Evolutionary conservation across 164 flowering plant genomes (phyloP).

Genomic region (Santalum album): DNA sequence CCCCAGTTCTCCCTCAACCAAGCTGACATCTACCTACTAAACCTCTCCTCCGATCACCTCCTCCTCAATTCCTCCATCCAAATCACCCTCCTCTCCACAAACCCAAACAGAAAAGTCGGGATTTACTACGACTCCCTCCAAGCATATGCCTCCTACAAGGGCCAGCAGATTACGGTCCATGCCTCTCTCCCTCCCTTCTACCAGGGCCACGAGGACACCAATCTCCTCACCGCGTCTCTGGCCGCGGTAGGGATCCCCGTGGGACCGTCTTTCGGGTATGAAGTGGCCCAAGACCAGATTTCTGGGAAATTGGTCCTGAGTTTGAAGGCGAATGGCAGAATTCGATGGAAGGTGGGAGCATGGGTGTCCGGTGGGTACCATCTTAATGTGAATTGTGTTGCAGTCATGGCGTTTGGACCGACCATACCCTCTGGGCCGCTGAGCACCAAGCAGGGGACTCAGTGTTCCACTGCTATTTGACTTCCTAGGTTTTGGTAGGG

Average conservation of each 20-base stretch:
- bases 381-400: conserved; percentile 41
- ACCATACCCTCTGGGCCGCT: conserved; percentile 24
- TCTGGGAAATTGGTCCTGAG: conserved; percentile 33
- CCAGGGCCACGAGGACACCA: conserved; percentile 39
- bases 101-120: conserved; percentile 50
- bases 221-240: conserved; percentile 31
- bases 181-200: conserved; percentile 45
- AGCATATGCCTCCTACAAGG: conserved; percentile 44
- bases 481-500: not conserved
- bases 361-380: conserved; percentile 55
- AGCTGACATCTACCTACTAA: conserved; percentile 41
- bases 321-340: conserved; percentile 39
- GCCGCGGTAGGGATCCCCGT: conserved; percentile 42
- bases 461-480: conserved; percentile 41
- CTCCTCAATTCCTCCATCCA: conserved; percentile 56
- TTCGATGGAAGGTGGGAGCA: conserved; percentile 65
- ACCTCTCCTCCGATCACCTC: conserved; percentile 27
- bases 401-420: conserved; percentile 34
- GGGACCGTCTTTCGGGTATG: conserved; percentile 43
- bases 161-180: conserved; percentile 41
- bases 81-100: conserved; percentile 37
- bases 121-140: conserved; percentile 48
- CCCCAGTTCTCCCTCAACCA: conserved; percentile 46
- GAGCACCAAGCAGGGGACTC: conserved; percentile 32
- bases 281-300: conserved; percentile 41